These are phyloP conservation scores for Hymenotorrendiella dingleyae DNA, from an alignment of 2,329 filamentous ascomycete genomes.

Conservation along the genomic window DNA sequence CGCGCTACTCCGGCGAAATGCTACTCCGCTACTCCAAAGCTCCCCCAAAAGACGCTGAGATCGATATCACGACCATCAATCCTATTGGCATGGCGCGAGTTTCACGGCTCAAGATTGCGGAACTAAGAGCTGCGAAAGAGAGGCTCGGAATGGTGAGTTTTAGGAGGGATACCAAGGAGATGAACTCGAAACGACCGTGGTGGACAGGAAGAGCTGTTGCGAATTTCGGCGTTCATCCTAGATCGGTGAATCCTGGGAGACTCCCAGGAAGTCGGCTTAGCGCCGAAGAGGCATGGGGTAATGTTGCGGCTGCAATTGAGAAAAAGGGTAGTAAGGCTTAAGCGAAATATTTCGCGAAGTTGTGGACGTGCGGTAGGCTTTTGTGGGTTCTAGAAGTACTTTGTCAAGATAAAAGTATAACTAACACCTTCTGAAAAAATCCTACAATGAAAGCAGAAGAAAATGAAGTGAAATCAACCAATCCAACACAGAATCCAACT, in stretches of 20 bases:
- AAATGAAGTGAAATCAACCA: no score
- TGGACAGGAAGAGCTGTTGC: conserved; percentile 24
- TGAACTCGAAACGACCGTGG: conserved; percentile 23
- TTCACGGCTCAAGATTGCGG: conserved; percentile 19
- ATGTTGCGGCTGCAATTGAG: conserved; percentile 19
- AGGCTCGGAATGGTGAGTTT: conserved; percentile 30
- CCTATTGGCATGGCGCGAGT: conserved; percentile 34
- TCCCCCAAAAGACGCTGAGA: conserved; percentile 36
- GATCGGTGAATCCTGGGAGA: no score
- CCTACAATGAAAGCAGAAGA: no score
- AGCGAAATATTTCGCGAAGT: no score
- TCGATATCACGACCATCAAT: conserved; percentile 37
- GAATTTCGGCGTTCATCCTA: conserved; percentile 27
- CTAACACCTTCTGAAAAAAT: no score
- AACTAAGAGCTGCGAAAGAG: conserved; percentile 22
- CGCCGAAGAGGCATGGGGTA: conserved; percentile 26
- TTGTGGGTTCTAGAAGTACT: no score
- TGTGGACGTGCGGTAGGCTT: no score
- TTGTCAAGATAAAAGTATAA: no score
- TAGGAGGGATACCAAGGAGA: conserved; percentile 20
- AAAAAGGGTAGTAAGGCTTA: conserved; percentile 4
- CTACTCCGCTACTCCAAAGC: conserved; percentile 46
- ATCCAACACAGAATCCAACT: no score
- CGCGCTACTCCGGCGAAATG: conserved; percentile 52
- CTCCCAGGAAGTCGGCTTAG: conserved; percentile 15